Evolutionary conservation across 169 alveolate genomes (phyloP), one percentile per base, ranked within the genome.

Genomic region (Pseudocohnilembus persalinus): DNA sequence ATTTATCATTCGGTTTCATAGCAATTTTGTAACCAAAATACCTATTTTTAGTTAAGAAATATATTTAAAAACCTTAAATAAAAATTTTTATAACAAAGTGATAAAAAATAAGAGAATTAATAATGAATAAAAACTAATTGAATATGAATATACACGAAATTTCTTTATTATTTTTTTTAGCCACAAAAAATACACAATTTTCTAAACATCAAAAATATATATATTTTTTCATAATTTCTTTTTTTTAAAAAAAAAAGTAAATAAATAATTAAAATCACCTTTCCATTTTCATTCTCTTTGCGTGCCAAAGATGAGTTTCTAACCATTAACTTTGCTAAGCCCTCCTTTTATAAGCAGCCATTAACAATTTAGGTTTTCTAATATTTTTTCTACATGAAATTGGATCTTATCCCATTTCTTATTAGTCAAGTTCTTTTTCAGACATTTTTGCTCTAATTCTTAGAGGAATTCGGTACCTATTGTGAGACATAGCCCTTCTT

Each of bases 401-500:
- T 78, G 81, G 83, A 84, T 92, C 92, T 90, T 85, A 82, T 31
- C 73, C 80, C 63, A 81, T 88, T 74, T 83, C 92, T 49, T 74
- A 78, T 34, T 85, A 85, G 34, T 83, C 91, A 49, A 94, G 92
- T 74, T 90, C 93, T 20, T 97, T 94, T 65, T 88, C 89, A 73
- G 91, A 87, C 84, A 87, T 91, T 74, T 92, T 79, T 92, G 92
- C 95, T 91, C 94, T 73, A 83, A 96, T 93, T 64, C 96, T 79
- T 31, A 92, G 76, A 11, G 99, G 99, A 4, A 98, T 97, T 73
- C 99, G 83, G 83, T 96, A 96, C 30, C 98, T 96, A 82, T 97
- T 98, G 92, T 96, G 98, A 26, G 99, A 98, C 99, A 97, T 98
- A 64, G 99, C 98, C 72, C 99, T 88, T 80, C 99, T 89, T 80